Conservation (phyloP, 2,329 filamentous ascomycete species). For the Grosmannia serpens region DNA sequence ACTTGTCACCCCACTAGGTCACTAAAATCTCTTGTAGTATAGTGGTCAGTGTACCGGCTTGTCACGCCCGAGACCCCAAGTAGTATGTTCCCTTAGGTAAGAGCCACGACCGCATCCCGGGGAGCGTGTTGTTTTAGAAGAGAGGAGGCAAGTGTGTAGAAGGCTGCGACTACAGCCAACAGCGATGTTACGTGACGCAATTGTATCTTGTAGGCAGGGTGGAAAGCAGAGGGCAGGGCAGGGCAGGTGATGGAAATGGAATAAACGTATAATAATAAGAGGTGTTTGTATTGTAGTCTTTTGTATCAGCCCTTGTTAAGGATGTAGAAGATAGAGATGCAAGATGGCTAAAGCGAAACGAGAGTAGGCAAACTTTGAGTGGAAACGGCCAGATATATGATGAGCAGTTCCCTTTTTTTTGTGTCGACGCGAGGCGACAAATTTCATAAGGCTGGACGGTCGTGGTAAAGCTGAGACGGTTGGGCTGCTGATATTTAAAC, state of each 20-base stretch:
- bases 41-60: no score
- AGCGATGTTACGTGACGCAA: slow-evolving; percentile 7
- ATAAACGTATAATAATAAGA: no score
- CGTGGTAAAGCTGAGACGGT: not conserved
- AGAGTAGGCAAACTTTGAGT: not conserved
- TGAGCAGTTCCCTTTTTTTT: not conserved
- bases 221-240: not conserved
- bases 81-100: slow-evolving; percentile 23
- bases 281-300: not conserved
- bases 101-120: slow-evolving; percentile 2
- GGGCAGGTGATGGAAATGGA: not conserved
- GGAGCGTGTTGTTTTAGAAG: slow-evolving; percentile 13
- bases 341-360: not conserved
- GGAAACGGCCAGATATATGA: not conserved
- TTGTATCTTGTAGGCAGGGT: slow-evolving; percentile 10
- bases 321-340: not conserved
- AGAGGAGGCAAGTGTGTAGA: slow-evolving; percentile 6
- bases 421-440: not conserved
- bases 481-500: no score
- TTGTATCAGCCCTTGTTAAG: not conserved
- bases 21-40: no score
- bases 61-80: no score
- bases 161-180: slow-evolving; percentile 8
- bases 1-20: no score
- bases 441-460: not conserved